Conservation (phyloP, 139 green algal species). For the Edaphochlamys debaryana region DNA sequence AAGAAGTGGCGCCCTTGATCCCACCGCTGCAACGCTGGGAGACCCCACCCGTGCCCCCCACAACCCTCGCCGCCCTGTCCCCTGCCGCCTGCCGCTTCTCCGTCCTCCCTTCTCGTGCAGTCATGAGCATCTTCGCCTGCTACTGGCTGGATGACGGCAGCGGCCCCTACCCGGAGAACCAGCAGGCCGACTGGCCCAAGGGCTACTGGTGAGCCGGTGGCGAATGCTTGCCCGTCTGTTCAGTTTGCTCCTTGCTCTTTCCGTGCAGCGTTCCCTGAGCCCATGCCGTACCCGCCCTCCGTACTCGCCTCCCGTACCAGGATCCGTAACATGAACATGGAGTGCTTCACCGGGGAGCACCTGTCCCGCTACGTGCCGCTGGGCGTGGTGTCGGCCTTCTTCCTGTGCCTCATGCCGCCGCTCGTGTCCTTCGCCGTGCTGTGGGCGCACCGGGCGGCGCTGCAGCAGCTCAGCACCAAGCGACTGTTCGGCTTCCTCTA, state of each 20-base stretch:
- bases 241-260: no score
- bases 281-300: no score
- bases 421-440: neutral
- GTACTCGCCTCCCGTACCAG: no score
- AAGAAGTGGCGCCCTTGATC: no score
- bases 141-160: conserved; percentile 33
- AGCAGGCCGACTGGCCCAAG: conserved; percentile 20
- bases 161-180: conserved; percentile 20
- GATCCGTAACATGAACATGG: neutral
- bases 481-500: neutral
- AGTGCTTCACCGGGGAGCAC: neutral
- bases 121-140: conserved; percentile 40
- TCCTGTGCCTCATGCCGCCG: neutral
- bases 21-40: no score
- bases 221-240: no score
- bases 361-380: neutral
- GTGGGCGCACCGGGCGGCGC: no score
- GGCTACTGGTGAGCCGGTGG: conserved; percentile 35
- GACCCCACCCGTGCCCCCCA: no score
- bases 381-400: neutral
- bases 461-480: neutral
- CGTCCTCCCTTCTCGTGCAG: no score
- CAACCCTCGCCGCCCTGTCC: no score
- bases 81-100: no score
- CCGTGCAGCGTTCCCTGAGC: no score